These are phyloP conservation scores for Microthlaspi erraticum DNA, from an alignment of 345 rosid genomes.

Conservation along the genomic window DNA sequence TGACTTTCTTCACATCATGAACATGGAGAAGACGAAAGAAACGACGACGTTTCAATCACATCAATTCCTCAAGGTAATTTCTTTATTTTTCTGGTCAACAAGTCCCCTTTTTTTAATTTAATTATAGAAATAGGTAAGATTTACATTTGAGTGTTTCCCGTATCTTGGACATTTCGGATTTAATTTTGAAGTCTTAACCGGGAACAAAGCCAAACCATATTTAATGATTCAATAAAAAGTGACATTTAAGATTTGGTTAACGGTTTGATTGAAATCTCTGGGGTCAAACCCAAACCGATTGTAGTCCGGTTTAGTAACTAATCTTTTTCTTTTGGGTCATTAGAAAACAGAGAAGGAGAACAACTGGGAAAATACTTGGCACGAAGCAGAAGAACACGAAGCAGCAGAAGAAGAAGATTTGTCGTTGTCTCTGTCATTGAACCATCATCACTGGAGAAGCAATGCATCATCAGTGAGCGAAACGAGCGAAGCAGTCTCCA, in stretches of 20 bases:
- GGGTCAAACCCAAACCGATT: neutral
- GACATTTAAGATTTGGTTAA: neutral
- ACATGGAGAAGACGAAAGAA: slow-evolving; percentile 40
- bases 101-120: neutral
- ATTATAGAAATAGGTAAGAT: neutral
- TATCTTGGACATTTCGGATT: too few relatives aligned
- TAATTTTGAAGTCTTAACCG: neutral
- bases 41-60: slow-evolving; percentile 47
- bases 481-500: slow-evolving; percentile 70
- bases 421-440: slow-evolving; percentile 61
- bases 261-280: slow-evolving; percentile 3
- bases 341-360: slow-evolving; percentile 48
- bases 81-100: neutral
- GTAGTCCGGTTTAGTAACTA: slow-evolving; percentile 20
- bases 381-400: slow-evolving; percentile 31
- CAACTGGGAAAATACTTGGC: slow-evolving; percentile 18
- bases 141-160: neutral
- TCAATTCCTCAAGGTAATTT: slow-evolving; percentile 53
- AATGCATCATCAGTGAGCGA: slow-evolving; percentile 66
- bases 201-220: neutral
- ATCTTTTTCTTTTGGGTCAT: neutral
- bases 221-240: neutral
- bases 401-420: slow-evolving; percentile 44
- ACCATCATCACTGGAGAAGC: slow-evolving; percentile 53
- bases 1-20: slow-evolving; percentile 50